These are phyloP conservation scores for Rutstroemia sp. DNA, from an alignment of 2,329 filamentous ascomycete species.

Conservation along the genomic window DNA sequence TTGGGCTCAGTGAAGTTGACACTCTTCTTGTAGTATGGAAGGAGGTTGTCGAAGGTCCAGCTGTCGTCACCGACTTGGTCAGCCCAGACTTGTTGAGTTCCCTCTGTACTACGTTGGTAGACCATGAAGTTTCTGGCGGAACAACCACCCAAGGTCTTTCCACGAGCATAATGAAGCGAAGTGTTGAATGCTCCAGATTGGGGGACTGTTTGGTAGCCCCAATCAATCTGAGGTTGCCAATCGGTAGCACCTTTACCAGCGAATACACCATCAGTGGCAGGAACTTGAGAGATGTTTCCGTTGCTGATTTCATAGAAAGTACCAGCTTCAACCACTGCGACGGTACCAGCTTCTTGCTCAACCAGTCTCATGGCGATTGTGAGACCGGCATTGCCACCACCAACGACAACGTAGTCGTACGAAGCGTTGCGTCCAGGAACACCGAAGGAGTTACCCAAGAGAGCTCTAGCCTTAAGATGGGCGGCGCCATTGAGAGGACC, in stretches of 20 bases:
- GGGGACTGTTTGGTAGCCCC: constrained; percentile 26
- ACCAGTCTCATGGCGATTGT: constrained; percentile 6
- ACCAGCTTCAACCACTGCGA: constrained; percentile 12
- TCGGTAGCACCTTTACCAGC: constrained; percentile 9
- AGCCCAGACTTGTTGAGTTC: constrained; percentile 36
- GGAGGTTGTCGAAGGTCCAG: constrained; percentile 39
- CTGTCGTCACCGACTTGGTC: constrained; percentile 32
- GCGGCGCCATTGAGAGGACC: background rate
- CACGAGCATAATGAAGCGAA: constrained; percentile 23
- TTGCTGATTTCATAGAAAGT: constrained; percentile 10
- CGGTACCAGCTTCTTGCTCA: constrained; percentile 1
- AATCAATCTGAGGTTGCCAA: constrained; percentile 19
- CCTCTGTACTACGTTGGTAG: constrained; percentile 24
- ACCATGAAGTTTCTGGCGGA: constrained; percentile 29
- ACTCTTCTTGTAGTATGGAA: constrained; percentile 34
- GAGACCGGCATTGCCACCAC: constrained; percentile 11
- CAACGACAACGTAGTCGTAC: constrained; percentile 12
- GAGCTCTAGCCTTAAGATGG: constrained; percentile 4
- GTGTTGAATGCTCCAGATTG: constrained; percentile 13
- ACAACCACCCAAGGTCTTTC: constrained; percentile 27
- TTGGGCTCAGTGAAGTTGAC: constrained; percentile 8
- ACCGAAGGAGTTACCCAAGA: constrained; percentile 9
- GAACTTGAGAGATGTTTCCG: constrained; percentile 8
- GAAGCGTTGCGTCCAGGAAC: constrained; percentile 6
- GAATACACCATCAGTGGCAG: background rate